These are phyloP conservation scores for Dendrobium chrysotoxum DNA, from an alignment of 106 monocot species.

Conservation along the genomic window DNA sequence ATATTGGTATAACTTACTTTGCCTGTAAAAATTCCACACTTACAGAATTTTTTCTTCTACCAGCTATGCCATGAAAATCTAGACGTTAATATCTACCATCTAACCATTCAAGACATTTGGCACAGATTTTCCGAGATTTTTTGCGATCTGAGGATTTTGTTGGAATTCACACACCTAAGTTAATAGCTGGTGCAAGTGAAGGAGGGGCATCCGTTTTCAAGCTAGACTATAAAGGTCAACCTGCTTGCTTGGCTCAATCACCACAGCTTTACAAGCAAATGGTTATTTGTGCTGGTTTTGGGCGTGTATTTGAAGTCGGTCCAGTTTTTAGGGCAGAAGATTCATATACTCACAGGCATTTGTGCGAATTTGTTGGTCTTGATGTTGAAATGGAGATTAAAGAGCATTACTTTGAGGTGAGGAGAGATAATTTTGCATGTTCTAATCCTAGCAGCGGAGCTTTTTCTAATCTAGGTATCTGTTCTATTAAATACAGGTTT, in stretches of 20 bases:
- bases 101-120: background rate
- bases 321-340: conserved; percentile 91
- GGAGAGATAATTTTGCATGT: background rate
- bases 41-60: background rate
- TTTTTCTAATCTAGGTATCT: conserved; percentile 3
- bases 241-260: conserved; percentile 89
- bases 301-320: conserved; percentile 81
- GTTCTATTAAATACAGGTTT: conserved; percentile 39
- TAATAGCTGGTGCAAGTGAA: conserved; percentile 81
- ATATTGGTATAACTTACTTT: background rate
- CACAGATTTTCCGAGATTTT: conserved; percentile 63
- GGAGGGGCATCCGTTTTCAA: conserved; percentile 92
- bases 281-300: conserved; percentile 80
- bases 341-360: conserved; percentile 81
- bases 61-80: background rate
- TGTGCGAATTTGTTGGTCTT: conserved; percentile 90
- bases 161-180: conserved; percentile 72
- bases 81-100: background rate
- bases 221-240: conserved; percentile 80
- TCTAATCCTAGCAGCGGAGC: background rate
- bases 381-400: conserved; percentile 95
- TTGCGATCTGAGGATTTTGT: conserved; percentile 49
- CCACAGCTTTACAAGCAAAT: conserved; percentile 91
- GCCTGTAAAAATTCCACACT: background rate
- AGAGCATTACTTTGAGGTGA: conserved; percentile 86